Evolutionary conservation across 345 rosid genomes (phyloP).

Genomic region (Fremontodendron californicum): DNA sequence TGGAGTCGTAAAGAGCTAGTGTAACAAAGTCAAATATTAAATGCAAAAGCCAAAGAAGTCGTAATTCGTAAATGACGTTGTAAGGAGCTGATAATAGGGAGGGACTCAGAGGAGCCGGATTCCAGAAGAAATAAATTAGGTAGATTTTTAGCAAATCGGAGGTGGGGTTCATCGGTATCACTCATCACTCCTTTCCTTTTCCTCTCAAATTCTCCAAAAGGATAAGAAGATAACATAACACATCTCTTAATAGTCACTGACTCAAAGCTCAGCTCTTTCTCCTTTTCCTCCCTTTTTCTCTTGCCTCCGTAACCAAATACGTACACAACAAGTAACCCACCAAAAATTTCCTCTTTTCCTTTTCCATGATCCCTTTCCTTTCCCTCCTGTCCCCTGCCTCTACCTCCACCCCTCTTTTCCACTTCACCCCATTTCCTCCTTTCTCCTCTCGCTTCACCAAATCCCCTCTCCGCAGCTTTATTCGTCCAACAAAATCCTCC

Average conservation of each 20-base stretch:
- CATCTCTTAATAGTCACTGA: not conserved
- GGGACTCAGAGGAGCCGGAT: too few relatives aligned
- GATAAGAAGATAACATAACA: constrained; percentile 1
- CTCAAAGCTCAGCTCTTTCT: not conserved
- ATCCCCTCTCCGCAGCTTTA: constrained; percentile 27
- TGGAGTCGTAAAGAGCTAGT: too few relatives aligned
- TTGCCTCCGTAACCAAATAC: not conserved
- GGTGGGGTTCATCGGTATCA: not conserved
- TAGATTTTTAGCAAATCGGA: not conserved
- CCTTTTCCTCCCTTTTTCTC: not conserved
- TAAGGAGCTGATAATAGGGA: too few relatives aligned
- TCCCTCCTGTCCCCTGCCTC: constrained; percentile 19
- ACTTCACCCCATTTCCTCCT: constrained; percentile 14
- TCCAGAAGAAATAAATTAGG: too few relatives aligned
- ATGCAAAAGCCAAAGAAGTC: too few relatives aligned
- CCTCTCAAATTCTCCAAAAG: not conserved
- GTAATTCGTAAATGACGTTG: too few relatives aligned
- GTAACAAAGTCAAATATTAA: too few relatives aligned
- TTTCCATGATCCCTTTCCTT: constrained; percentile 41
- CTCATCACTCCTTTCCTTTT: not conserved
- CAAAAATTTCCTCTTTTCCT: not conserved
- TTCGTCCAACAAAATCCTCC: constrained; percentile 28
- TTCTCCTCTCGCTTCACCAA: constrained; percentile 12
- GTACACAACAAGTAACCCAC: not conserved
- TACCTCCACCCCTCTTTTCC: constrained; percentile 17